Evolutionary conservation across 2,329 filamentous ascomycete genomes (phyloP).

Genomic region (Aspergillus floridensis): DNA sequence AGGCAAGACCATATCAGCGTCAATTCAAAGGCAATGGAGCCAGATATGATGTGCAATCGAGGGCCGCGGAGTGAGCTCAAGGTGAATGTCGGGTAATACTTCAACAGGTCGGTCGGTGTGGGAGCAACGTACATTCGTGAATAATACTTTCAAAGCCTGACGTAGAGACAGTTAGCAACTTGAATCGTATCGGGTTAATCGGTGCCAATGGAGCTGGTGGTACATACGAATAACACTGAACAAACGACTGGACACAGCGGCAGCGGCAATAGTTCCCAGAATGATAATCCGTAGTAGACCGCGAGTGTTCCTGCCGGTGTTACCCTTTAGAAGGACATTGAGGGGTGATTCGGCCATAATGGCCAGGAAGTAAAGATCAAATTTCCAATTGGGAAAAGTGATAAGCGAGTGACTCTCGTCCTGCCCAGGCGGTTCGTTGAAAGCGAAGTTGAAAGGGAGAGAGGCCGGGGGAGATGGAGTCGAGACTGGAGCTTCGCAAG

Average conservation of each 20-base stretch:
- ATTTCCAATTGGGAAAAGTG: conserved; percentile 28
- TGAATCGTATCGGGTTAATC: conserved; percentile 5
- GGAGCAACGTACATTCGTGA: conserved; percentile 78
- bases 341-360: conserved; percentile 48
- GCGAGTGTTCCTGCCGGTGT: conserved; percentile 75
- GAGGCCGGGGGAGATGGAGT: conserved; percentile 20
- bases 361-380: conserved; percentile 35
- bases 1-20: conserved; percentile 14
- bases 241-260: conserved; percentile 86
- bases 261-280: conserved; percentile 83
- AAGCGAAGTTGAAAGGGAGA: conserved; percentile 26
- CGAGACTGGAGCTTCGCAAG: conserved; percentile 36
- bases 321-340: conserved; percentile 69
- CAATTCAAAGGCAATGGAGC: conserved; percentile 14
- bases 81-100: conserved; percentile 8
- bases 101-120: conserved; percentile 6
- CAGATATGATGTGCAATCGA: background rate
- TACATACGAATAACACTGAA: conserved; percentile 96
- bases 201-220: background rate
- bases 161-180: conserved; percentile 11
- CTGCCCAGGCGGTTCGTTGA: conserved; percentile 13
- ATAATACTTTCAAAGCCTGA: conserved; percentile 97
- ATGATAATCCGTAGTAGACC: conserved; percentile 86
- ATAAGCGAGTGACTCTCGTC: conserved; percentile 25
- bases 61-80: background rate